Conservation (phyloP, 164 flowering plant species). For the Litsea cubeba region DNA sequence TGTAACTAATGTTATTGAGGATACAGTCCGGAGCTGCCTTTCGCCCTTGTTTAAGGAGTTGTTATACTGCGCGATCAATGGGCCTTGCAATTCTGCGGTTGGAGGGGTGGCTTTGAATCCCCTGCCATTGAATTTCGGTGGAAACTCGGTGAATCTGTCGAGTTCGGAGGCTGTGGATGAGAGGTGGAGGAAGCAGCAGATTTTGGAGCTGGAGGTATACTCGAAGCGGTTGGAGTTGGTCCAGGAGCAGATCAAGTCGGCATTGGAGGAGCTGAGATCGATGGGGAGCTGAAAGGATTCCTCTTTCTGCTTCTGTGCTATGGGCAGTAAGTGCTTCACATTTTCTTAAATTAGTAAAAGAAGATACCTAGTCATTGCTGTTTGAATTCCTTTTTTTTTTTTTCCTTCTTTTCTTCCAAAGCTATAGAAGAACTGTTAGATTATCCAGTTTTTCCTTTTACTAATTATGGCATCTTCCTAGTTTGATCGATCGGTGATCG, state of each 20-base stretch:
- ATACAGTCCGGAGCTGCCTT: constrained; percentile 75
- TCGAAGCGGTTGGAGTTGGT: constrained; percentile 83
- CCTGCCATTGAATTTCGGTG: constrained; percentile 37
- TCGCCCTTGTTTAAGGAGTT: constrained; percentile 84
- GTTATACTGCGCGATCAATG: constrained; percentile 43
- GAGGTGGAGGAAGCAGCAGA: constrained; percentile 94
- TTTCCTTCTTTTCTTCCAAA: too few species aligned
- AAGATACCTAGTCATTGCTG: constrained; percentile 1
- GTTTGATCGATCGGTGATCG: too few species aligned
- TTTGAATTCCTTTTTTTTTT: constrained; percentile 2
- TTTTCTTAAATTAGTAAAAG: not conserved
- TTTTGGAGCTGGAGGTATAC: constrained; percentile 91
- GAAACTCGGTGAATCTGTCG: constrained; percentile 11
- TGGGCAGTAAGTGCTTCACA: constrained; percentile 5
- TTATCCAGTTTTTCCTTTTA: not conserved
- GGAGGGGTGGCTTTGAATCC: constrained; percentile 34
- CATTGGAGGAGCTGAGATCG: constrained; percentile 68
- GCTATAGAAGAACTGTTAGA: constrained; percentile 5
- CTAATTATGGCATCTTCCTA: not conserved
- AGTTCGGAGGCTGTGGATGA: constrained; percentile 53
- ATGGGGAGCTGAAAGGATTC: constrained; percentile 17
- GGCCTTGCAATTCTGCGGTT: constrained; percentile 22
- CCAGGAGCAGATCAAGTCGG: constrained; percentile 74
- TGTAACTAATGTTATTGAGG: constrained; percentile 53
- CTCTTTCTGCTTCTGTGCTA: not conserved